These are phyloP conservation scores for Cercis canadensis DNA, from an alignment of 306 rosid species.

Conservation along the genomic window DNA sequence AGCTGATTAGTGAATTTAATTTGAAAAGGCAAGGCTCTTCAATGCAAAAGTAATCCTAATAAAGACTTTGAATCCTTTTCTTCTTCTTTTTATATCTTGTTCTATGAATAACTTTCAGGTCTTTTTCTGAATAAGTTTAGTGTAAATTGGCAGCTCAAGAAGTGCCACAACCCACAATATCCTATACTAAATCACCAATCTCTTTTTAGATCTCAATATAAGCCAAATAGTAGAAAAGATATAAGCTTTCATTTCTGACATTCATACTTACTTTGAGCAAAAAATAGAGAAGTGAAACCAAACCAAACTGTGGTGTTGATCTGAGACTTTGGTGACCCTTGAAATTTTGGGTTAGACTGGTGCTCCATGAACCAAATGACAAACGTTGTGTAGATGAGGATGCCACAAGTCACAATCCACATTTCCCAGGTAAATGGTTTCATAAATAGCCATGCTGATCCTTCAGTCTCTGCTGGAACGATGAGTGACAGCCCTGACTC, in stretches of 20 bases:
- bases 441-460: slow-evolving; percentile 55
- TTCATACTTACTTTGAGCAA: slow-evolving; percentile 62
- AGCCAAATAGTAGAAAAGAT: neutral
- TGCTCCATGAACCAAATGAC: slow-evolving; percentile 70
- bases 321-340: slow-evolving; percentile 62
- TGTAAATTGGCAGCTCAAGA: too few relatives aligned
- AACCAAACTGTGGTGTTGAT: slow-evolving; percentile 67
- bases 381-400: slow-evolving; percentile 62
- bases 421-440: slow-evolving; percentile 59
- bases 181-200: too few relatives aligned
- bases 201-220: too few relatives aligned
- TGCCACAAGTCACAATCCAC: slow-evolving; percentile 54
- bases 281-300: slow-evolving; percentile 68
- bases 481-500: slow-evolving; percentile 63
- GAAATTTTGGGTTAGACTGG: slow-evolving; percentile 51
- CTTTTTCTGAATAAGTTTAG: too few relatives aligned
- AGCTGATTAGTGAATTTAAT: too few relatives aligned
- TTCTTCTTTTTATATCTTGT: too few relatives aligned
- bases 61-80: too few relatives aligned
- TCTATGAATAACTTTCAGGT: too few relatives aligned
- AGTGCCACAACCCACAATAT: too few relatives aligned
- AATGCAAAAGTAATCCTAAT: too few relatives aligned
- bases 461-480: slow-evolving; percentile 47
- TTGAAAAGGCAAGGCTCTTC: too few relatives aligned
- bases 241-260: neutral